phyloP scores from a whole-genome alignment of 495 filamentous ascomycete species.

The Neurospora sp. region DNA sequence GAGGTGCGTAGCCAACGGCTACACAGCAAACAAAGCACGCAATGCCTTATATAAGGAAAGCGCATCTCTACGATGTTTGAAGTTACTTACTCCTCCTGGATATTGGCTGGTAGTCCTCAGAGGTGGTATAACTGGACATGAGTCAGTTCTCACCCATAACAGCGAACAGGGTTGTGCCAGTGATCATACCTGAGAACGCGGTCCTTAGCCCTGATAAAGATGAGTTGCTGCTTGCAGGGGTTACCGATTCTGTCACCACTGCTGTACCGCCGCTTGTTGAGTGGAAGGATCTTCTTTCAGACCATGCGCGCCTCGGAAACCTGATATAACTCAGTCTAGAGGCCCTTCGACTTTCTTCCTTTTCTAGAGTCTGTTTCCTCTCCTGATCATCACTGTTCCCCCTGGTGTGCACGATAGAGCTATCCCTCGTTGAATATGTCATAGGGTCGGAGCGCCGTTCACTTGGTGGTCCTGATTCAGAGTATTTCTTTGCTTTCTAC shows the following conservation, averaged over 20 bases:
- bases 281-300: neutral
- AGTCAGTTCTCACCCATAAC: neutral
- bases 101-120: conserved; percentile 5
- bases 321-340: neutral
- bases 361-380: neutral
- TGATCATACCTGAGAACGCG: neutral
- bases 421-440: neutral
- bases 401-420: neutral
- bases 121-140: neutral
- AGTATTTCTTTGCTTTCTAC: neutral
- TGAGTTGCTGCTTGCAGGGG: neutral
- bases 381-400: neutral
- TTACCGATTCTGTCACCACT: neutral
- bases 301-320: neutral
- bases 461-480: neutral
- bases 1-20: neutral
- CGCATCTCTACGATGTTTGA: neutral
- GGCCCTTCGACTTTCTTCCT: neutral
- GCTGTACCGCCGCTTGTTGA: neutral
- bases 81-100: conserved; percentile 13
- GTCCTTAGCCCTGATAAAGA: neutral
- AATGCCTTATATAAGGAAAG: neutral
- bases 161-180: neutral
- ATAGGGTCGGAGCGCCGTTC: neutral
- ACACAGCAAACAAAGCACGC: conserved; percentile 18